Percentiles rank a stretch among this genome's conserved stretches.
Evolutionary conservation across 2,329 filamentous ascomycete species (phyloP).

Genomic region (Teratosphaeria zuluensis): DNA sequence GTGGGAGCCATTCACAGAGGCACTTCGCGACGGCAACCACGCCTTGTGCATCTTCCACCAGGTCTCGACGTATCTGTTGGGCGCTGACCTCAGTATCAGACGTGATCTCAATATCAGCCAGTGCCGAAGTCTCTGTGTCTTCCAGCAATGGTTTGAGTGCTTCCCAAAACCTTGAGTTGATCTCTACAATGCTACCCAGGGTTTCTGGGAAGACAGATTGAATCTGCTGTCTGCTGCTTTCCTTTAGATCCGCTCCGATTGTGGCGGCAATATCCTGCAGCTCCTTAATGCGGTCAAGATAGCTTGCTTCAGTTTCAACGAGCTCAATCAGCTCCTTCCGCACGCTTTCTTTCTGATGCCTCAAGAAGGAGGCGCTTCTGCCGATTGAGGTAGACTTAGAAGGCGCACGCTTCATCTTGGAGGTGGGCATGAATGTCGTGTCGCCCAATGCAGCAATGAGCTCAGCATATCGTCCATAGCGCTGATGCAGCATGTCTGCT

Average conservation of each 20-base stretch:
- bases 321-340: constrained; percentile 84
- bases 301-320: constrained; percentile 87
- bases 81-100: constrained; percentile 30
- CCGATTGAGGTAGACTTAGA: constrained; percentile 77
- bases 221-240: constrained; percentile 62
- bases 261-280: constrained; percentile 72
- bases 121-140: constrained; percentile 70
- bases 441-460: constrained; percentile 74
- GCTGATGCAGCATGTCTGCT: constrained; percentile 40
- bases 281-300: constrained; percentile 60
- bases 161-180: constrained; percentile 73
- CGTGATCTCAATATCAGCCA: constrained; percentile 60
- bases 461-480: constrained; percentile 69
- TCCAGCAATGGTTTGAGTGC: constrained; percentile 69
- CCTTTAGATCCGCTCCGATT: constrained; percentile 70
- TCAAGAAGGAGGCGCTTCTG: constrained; percentile 65
- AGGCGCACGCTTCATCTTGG: constrained; percentile 71
- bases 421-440: constrained; percentile 76
- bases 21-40: constrained; percentile 68
- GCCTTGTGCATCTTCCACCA: constrained; percentile 49
- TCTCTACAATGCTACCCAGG: constrained; percentile 66
- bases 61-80: constrained; percentile 47
- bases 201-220: constrained; percentile 70
- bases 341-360: constrained; percentile 72
- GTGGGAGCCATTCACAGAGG: constrained; percentile 84